Percentiles rank a stretch among this genome's conserved stretches.
These are phyloP conservation scores for Glycine latifolia DNA, from an alignment of 306 rosid species.

Conservation along the genomic window DNA sequence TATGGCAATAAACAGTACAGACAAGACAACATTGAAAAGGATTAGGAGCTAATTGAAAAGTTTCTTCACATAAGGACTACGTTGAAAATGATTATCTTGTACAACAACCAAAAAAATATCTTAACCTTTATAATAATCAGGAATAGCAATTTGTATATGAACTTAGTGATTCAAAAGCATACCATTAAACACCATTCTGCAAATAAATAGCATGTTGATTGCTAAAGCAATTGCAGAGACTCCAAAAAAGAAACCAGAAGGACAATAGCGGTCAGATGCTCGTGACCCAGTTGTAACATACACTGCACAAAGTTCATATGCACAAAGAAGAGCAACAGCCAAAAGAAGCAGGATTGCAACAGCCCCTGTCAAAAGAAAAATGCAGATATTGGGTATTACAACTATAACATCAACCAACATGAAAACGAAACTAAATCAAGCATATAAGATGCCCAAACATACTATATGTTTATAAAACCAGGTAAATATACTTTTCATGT, in stretches of 20 bases:
- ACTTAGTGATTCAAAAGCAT: constrained; percentile 42
- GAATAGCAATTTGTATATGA: constrained; percentile 27
- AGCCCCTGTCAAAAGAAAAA: constrained; percentile 71
- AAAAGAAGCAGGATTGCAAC: constrained; percentile 96
- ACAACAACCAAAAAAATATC: constrained; percentile 8
- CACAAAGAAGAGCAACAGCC: constrained; percentile 96
- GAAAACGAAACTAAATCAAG: constrained; percentile 27
- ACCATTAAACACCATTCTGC: constrained; percentile 99
- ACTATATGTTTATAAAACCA: background rate
- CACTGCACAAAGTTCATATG: constrained; percentile 97
- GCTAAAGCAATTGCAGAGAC: constrained; percentile 99
- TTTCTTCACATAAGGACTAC: background rate
- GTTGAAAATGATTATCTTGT: background rate
- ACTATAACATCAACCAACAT: constrained; percentile 2
- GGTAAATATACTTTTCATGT: background rate
- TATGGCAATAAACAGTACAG: background rate
- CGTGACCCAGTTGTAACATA: constrained; percentile 96
- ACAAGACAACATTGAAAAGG: background rate
- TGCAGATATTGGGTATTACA: constrained; percentile 20
- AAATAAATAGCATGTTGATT: constrained; percentile 98
- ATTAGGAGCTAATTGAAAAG: background rate
- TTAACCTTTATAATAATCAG: constrained; percentile 16
- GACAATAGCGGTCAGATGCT: constrained; percentile 96
- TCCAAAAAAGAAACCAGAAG: constrained; percentile 99
- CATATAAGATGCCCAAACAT: constrained; percentile 11